These are phyloP conservation scores for Tolypocladium guangdongense DNA, from an alignment of 2,329 filamentous ascomycete species.

Conservation along the genomic window DNA sequence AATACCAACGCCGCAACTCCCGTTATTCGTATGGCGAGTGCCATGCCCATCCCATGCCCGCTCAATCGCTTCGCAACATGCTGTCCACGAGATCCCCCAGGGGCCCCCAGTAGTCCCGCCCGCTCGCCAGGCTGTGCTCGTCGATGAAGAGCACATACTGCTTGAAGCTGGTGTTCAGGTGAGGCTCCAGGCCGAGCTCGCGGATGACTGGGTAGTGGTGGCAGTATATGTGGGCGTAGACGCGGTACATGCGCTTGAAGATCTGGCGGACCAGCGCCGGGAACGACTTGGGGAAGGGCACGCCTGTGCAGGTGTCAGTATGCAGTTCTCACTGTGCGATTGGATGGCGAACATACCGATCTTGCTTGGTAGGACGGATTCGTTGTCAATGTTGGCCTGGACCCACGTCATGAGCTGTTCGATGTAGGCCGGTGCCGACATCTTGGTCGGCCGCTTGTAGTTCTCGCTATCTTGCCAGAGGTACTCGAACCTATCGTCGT, in stretches of 20 bases:
- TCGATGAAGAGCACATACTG: slow-evolving; percentile 98
- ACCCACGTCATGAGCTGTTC: slow-evolving; percentile 98
- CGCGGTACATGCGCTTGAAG: slow-evolving; percentile 97
- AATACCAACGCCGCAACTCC: slow-evolving; percentile 12
- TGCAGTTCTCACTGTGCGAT: neutral
- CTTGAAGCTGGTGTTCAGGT: slow-evolving; percentile 99
- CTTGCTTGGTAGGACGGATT: slow-evolving; percentile 86
- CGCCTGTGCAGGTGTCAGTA: slow-evolving; percentile 40
- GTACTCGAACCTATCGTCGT: slow-evolving; percentile 70
- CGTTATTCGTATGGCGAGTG: slow-evolving; percentile 3
- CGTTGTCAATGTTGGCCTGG: slow-evolving; percentile 89
- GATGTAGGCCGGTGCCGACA: slow-evolving; percentile 94
- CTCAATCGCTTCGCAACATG: slow-evolving; percentile 86
- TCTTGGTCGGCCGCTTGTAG: slow-evolving; percentile 94
- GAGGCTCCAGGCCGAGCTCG: slow-evolving; percentile 88
- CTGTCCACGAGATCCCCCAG: slow-evolving; percentile 93
- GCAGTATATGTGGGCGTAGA: slow-evolving; percentile 99
- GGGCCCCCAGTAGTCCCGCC: slow-evolving; percentile 95
- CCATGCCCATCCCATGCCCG: neutral
- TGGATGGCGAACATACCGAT: slow-evolving; percentile 47
- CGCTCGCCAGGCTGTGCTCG: slow-evolving; percentile 84
- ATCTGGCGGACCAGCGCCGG: slow-evolving; percentile 82
- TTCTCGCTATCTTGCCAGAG: slow-evolving; percentile 95
- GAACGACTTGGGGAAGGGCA: slow-evolving; percentile 91
- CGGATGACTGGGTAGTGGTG: slow-evolving; percentile 97